phyloP scores from a whole-genome alignment of 257 asterid genomes.

The Solanum okadae region DNA sequence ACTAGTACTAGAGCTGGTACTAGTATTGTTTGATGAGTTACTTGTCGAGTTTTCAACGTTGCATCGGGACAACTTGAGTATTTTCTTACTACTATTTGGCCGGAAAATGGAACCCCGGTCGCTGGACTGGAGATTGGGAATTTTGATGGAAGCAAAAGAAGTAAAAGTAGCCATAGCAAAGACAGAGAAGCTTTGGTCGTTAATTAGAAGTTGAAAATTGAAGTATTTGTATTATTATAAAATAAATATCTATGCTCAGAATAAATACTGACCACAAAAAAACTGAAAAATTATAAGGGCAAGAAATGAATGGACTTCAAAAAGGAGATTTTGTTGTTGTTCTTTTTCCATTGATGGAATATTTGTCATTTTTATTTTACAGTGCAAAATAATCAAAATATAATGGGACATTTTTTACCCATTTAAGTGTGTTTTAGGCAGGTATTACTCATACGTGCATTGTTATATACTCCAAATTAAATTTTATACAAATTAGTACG shows the following conservation, averaged over 20 bases:
- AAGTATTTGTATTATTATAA: not conserved
- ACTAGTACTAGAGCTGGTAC: not conserved
- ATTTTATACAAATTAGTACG: not conserved
- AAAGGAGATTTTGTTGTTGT: not conserved
- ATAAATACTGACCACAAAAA: conserved; percentile 8
- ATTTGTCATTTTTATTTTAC: not conserved
- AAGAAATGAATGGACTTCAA: not conserved
- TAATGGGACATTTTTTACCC: not conserved
- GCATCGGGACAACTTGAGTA: conserved; percentile 18
- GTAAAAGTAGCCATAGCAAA: conserved; percentile 37
- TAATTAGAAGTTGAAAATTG: not conserved
- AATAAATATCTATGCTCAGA: conserved; percentile 7
- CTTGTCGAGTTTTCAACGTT: conserved; percentile 22
- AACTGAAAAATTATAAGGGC: not conserved
- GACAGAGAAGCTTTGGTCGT: not conserved
- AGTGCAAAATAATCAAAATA: not conserved
- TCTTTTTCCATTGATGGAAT: not conserved
- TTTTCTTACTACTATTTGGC: not conserved
- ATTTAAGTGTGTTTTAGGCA: not conserved
- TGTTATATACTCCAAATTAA: not conserved
- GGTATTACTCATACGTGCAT: not conserved
- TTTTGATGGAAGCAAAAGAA: conserved; percentile 17
- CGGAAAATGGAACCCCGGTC: conserved; percentile 6
- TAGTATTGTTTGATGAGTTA: conserved; percentile 7
- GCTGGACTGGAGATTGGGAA: conserved; percentile 4